Percentiles rank a stretch among this genome's conserved stretches.
These are phyloP conservation scores for Saccharomyces kudriavzevii DNA, from an alignment of 805 yeast species.

Conservation along the genomic window DNA sequence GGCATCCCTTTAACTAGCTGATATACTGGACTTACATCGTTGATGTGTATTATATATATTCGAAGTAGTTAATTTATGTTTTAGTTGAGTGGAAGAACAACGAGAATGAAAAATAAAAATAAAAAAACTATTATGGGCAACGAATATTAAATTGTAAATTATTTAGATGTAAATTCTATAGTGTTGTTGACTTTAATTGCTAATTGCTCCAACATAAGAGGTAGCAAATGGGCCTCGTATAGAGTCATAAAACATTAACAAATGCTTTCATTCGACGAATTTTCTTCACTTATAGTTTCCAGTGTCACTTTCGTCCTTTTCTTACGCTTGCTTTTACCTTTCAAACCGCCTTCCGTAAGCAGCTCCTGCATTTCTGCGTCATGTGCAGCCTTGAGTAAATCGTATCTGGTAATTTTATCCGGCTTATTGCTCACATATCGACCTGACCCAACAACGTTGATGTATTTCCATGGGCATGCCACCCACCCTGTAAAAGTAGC, in stretches of 20 bases:
- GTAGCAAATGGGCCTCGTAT: too few relatives aligned
- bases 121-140: neutral
- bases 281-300: neutral
- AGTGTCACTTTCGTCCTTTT: neutral
- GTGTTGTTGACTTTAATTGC: too few relatives aligned
- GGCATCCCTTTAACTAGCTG: neutral
- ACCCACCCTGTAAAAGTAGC: neutral
- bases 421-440: constrained; percentile 11
- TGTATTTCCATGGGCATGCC: neutral
- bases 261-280: neutral
- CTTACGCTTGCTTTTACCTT: neutral
- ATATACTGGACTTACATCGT: neutral
- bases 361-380: neutral
- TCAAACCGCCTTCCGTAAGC: neutral
- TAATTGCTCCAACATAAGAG: too few relatives aligned
- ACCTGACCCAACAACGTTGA: constrained; percentile 2
- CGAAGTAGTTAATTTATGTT: constrained; percentile 1
- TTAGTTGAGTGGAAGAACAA: neutral
- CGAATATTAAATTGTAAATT: neutral
- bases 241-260: neutral
- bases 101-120: neutral
- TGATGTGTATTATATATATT: neutral
- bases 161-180: neutral
- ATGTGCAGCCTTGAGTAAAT: constrained; percentile 6
- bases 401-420: constrained; percentile 9